A percentile compares a stretch with the other conserved stretches of the same genome.
phyloP scores from a whole-genome alignment of 2,329 filamentous ascomycete species.

The Paraphaeosphaeria minitans region DNA sequence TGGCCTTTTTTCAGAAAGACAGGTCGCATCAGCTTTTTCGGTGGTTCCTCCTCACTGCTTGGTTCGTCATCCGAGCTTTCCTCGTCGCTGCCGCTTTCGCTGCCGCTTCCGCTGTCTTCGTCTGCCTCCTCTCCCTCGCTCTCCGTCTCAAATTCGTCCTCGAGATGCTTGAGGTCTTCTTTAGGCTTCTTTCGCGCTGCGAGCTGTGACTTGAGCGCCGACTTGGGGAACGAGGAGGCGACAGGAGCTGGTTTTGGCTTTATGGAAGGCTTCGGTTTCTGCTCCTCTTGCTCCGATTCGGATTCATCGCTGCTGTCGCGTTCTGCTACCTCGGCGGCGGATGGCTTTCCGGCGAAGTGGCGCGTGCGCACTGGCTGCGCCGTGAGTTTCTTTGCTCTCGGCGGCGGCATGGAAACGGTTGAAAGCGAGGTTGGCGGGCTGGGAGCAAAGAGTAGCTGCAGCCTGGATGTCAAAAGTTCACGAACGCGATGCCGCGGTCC shows the following conservation, averaged over 20 bases:
- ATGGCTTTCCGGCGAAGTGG: conserved; percentile 83
- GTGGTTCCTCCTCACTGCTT: conserved; percentile 63
- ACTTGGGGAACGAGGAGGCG: conserved; percentile 55
- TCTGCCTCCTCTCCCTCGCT: conserved; percentile 38
- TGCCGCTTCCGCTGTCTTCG: conserved; percentile 22
- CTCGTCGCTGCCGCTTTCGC: conserved; percentile 31
- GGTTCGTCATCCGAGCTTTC: conserved; percentile 57
- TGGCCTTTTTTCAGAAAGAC: conserved; percentile 70
- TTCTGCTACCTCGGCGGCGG: conserved; percentile 50
- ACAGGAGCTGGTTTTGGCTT: conserved; percentile 46
- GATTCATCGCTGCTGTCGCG: conserved; percentile 53
- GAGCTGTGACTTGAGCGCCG: conserved; percentile 50
- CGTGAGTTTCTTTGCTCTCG: conserved; percentile 76
- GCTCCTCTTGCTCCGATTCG: conserved; percentile 55
- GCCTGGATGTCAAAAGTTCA: conserved; percentile 3
- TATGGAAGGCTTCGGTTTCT: conserved; percentile 46
- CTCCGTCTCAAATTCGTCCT: conserved; percentile 67
- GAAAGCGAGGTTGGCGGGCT: not conserved
- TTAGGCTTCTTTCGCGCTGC: conserved; percentile 45
- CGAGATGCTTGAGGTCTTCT: conserved; percentile 42
- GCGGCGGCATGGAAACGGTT: conserved; percentile 58
- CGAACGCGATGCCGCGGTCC: conserved; percentile 4
- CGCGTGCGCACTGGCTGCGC: conserved; percentile 83
- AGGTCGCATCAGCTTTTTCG: conserved; percentile 64
- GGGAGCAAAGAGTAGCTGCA: not conserved